phyloP scores from a whole-genome alignment of 75 land plant genomes.

The Picea sitchensis region DNA sequence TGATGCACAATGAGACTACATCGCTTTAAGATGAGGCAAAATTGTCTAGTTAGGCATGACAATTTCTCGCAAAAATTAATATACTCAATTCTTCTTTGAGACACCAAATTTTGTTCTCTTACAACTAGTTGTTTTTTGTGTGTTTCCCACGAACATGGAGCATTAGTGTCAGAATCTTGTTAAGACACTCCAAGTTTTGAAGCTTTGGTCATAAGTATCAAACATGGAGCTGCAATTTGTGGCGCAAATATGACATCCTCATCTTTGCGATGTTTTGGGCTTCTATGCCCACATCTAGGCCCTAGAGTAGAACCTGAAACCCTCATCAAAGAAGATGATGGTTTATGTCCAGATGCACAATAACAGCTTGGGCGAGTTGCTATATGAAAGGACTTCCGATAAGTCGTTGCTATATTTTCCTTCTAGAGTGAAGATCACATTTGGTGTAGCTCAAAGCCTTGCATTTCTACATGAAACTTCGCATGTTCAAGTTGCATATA shows the following conservation, averaged over 20 bases:
- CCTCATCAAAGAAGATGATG: not conserved
- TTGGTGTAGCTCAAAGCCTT: slow-evolving; percentile 43
- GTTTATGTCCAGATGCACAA: slow-evolving; percentile 16
- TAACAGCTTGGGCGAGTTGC: slow-evolving; percentile 28
- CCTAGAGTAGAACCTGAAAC: not conserved
- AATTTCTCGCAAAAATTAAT: no score
- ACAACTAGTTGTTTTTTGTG: no score
- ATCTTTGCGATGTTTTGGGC: no score
- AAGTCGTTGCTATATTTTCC: slow-evolving; percentile 27
- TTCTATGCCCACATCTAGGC: not conserved
- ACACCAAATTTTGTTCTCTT: no score
- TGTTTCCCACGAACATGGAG: no score
- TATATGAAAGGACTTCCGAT: slow-evolving; percentile 10
- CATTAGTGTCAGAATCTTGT: no score
- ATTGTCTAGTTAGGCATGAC: no score
- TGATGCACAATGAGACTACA: no score
- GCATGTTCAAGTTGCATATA: slow-evolving; percentile 21
- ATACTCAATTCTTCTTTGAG: no score
- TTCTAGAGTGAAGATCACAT: slow-evolving; percentile 29
- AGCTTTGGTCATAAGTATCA: no score
- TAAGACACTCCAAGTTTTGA: no score
- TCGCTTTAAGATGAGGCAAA: no score
- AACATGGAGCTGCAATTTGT: slow-evolving; percentile 2
- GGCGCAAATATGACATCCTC: slow-evolving; percentile 10
- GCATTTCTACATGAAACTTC: slow-evolving; percentile 34